A percentile compares a stretch with the other conserved stretches of the same genome.
Conservation (phyloP, 2,329 filamentous ascomycete species). For the Fusarium sp. region DNA sequence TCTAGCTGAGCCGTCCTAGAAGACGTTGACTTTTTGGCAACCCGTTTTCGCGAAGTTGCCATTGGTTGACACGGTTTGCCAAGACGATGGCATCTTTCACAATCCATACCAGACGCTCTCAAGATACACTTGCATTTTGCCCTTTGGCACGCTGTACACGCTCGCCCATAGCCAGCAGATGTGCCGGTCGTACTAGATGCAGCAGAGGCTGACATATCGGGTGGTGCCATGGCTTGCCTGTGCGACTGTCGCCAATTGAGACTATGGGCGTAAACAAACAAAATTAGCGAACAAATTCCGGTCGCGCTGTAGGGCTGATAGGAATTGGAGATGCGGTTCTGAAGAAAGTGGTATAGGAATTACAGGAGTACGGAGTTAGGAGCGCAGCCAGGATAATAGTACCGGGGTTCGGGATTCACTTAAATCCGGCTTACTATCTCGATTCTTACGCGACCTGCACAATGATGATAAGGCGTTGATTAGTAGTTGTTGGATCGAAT, state of each 20-base stretch:
- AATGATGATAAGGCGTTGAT: neutral
- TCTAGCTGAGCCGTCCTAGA: slow-evolving; percentile 61
- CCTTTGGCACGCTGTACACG: slow-evolving; percentile 61
- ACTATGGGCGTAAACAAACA: slow-evolving; percentile 6
- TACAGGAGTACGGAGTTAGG: slow-evolving; percentile 25
- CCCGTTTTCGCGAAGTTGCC: slow-evolving; percentile 55
- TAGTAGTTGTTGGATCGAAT: neutral
- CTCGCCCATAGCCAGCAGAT: slow-evolving; percentile 58
- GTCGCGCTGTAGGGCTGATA: slow-evolving; percentile 23
- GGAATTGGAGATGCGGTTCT: slow-evolving; percentile 18
- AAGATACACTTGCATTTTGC: slow-evolving; percentile 65
- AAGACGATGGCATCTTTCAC: slow-evolving; percentile 60
- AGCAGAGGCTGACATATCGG: slow-evolving; percentile 26
- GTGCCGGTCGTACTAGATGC: slow-evolving; percentile 36
- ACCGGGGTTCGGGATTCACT: slow-evolving; percentile 24
- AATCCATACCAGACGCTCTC: slow-evolving; percentile 49
- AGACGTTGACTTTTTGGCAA: slow-evolving; percentile 51
- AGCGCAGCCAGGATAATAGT: neutral
- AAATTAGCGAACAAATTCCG: slow-evolving; percentile 34
- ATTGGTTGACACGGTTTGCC: slow-evolving; percentile 63
- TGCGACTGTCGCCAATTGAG: slow-evolving; percentile 1
- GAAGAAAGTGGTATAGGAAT: slow-evolving; percentile 14
- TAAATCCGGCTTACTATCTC: slow-evolving; percentile 26
- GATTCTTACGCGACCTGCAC: neutral
- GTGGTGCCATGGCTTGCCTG: slow-evolving; percentile 42